Base-by-base conservation (phyloP, 2,329 filamentous ascomycete genomes). In the Aspergillus piperis region DNA sequence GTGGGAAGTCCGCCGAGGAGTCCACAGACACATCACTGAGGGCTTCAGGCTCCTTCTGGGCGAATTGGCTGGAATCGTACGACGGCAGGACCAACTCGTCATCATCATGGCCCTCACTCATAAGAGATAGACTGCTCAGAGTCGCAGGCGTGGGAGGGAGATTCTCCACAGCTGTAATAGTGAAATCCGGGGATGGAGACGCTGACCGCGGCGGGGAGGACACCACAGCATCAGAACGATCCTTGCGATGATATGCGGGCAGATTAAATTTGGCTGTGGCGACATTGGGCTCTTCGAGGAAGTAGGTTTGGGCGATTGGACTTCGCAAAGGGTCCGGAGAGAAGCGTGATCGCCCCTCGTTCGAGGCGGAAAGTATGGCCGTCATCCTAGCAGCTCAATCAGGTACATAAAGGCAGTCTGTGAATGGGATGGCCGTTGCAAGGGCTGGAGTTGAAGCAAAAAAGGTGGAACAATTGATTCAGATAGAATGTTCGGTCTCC, bases 1-100 rank as follows among this genome's bases (percentile, higher is more conserved):
- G 83, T 80, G 11, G 84, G 83, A n/a, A 82, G 78, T 58, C 75
- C 70, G 77, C 77, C 7, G 67, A 62, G 23, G 61, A 61, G 13
- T 66, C 63, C 8, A 61, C 61, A 8, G 69, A 70, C 8, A 59
- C 52, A n/a, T 72, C 66, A 47, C 68, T 69, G 5, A 63, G 47
- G 10, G 61, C 48, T 44, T 67, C 68, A 3, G 57, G 17, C 71
- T 75, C 56, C 56, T 83, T 83, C 62, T 82, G 84, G 8, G 79
- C 75, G 1, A 83, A 80, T 36, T 83, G 65, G n/a, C 73, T 71
- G 55, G 75, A 66, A 61, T 80, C 77, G 63, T 81, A 81, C 10
- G 74, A 71, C 3, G 80, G 80, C 36, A 81, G 75, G 17, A 75
- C 59, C 52, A 81, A 71, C 50, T 80, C 76, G 47, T 78, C 73